A percentile compares a stretch with the other conserved stretches of the same genome.
Conservation (phyloP, 2,329 filamentous ascomycete species). For the Chaetothyriales sp. region DNA sequence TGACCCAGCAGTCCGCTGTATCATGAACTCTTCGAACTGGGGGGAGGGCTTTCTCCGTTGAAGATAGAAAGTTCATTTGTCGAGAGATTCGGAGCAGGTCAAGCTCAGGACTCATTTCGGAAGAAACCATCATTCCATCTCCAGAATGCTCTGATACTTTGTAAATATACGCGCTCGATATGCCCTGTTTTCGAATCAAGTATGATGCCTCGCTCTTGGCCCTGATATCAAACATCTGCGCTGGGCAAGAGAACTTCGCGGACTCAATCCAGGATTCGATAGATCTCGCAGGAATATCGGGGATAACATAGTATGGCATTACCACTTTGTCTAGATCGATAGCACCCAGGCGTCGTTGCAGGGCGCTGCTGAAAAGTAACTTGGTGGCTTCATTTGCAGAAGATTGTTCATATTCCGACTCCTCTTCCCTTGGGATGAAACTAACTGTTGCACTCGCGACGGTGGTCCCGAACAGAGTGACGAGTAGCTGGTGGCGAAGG, state of each 20-base stretch:
- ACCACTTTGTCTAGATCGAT: neutral
- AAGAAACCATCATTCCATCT: neutral
- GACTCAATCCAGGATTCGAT: constrained; percentile 4
- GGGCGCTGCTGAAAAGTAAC: neutral
- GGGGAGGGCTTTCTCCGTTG: neutral
- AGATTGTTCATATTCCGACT: neutral
- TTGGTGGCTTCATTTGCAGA: neutral
- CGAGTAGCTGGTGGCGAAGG: neutral
- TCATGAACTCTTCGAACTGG: neutral
- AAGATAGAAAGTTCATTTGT: neutral
- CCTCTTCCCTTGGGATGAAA: neutral
- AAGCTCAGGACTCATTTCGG: neutral
- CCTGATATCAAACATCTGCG: neutral
- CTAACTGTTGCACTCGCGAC: neutral
- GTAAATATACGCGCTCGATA: neutral
- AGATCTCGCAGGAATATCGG: constrained; percentile 2
- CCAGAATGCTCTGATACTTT: neutral
- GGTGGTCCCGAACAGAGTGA: neutral
- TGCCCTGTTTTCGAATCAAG: neutral
- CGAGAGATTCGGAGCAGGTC: neutral
- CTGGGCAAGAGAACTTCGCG: neutral
- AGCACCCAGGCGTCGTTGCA: neutral
- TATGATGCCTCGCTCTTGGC: neutral
- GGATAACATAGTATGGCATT: constrained; percentile 9
- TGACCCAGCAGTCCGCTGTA: constrained; percentile 8